Evolutionary conservation across 768 basidiomycete genomes (phyloP), one percentile per base, ranked within the genome.

Genomic region (Psilocybe subaeruginosa): DNA sequence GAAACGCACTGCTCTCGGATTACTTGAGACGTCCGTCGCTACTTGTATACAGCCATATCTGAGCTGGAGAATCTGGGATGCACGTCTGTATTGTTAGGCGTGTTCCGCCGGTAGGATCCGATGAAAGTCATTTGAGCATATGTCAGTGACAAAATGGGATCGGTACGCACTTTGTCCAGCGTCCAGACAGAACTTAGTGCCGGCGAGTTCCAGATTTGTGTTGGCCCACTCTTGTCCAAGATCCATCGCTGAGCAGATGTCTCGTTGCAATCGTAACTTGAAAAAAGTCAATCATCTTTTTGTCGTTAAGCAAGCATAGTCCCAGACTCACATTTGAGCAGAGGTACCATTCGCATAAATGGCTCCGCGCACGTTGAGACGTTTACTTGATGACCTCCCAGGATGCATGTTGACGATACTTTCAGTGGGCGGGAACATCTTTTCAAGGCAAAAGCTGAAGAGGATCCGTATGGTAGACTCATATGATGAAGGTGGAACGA

Each of bases 231-330:
- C 17, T 61, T 56, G 7, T 50, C 27, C 14, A 72, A 50, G 16
- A 64, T 35, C 73, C 73, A 74, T 45, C 66, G 48, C 54, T 74
- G 69, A 0, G 69, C 70, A 16, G 59, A 51, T 19, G 63, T 67
- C 12, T 62, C 66, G 59, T 73, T 74, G 47, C 73, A 74, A 39
- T 74, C 73, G 39, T 66, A 70, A 27, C 73, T 73, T 8, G 19
- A 17, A 12, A 23, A 45, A 12, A 30, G 12, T 19, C 11, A 35
- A 35, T 17, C 23, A 23, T 23, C 23, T 23, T 23, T 23, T 23
- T 23, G 23, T 23, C 23, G 23, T 23, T 23, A 23, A 16, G 23
- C 27, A 31, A 2, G 17, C 7, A 47, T 8, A 17, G 17, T 17
- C 16, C 45, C 11, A 7, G 33, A 60, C 67, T 46, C 39, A 71